Percentiles rank a stretch among this genome's conserved stretches.
phyloP scores from a whole-genome alignment of 31 red algal genomes.

The Endocladia muricata region DNA sequence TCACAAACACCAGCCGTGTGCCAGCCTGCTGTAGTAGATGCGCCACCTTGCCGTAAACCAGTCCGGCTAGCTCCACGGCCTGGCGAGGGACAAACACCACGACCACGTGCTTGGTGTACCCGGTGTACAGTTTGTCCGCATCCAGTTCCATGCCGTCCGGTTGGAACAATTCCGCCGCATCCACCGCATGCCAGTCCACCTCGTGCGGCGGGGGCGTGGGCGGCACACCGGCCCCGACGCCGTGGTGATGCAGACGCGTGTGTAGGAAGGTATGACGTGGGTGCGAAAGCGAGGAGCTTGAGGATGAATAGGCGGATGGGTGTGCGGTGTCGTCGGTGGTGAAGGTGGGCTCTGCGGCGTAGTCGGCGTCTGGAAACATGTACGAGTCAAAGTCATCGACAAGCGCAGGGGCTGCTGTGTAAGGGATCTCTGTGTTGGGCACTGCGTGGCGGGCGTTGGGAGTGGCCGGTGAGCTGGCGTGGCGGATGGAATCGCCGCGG shows the following conservation, averaged over 20 bases:
- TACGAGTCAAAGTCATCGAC: conserved; percentile 60
- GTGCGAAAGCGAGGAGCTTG: background rate
- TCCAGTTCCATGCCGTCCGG: conserved; percentile 24
- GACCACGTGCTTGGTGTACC: conserved; percentile 21
- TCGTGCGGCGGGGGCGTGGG: background rate
- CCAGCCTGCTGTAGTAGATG: conserved; percentile 46
- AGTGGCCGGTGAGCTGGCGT: background rate
- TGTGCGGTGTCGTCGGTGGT: background rate
- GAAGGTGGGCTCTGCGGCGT: background rate
- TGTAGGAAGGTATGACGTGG: too few relatives aligned
- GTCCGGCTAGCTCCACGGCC: conserved; percentile 44
- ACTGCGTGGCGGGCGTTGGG: background rate
- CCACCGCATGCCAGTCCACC: conserved; percentile 35
- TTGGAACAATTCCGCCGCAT: conserved; percentile 13
- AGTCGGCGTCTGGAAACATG: conserved; percentile 53
- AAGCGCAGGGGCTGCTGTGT: conserved; percentile 11
- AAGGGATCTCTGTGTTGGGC: too few relatives aligned
- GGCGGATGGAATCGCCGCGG: conserved; percentile 29
- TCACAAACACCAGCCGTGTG: conserved; percentile 53
- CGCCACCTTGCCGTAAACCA: conserved; percentile 55
- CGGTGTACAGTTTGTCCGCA: conserved; percentile 38
- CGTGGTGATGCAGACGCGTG: background rate
- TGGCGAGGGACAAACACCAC: conserved; percentile 49
- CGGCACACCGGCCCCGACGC: too few relatives aligned
- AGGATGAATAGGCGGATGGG: too few relatives aligned